These are phyloP conservation scores for Exophiala oligosperma DNA, from an alignment of 2,329 filamentous ascomycete species.

Conservation along the genomic window DNA sequence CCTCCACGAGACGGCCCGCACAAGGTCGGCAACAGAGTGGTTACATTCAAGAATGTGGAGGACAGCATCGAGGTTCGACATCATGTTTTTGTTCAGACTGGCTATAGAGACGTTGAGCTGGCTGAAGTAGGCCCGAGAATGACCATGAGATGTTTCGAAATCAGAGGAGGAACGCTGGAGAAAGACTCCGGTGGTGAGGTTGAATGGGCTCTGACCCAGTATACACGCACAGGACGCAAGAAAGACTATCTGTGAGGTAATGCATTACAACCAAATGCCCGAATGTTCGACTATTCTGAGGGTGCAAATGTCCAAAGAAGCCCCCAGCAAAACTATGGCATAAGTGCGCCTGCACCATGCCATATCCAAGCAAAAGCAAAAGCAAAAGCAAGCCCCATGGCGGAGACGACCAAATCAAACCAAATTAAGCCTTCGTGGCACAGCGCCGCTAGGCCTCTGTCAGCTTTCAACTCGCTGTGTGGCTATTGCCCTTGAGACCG, in stretches of 20 bases:
- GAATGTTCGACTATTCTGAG: too few relatives aligned
- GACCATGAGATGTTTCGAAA: slow-evolving; percentile 97
- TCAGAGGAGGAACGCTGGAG: slow-evolving; percentile 84
- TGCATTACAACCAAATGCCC: too few relatives aligned
- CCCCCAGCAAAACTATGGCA: background rate
- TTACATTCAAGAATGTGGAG: slow-evolving; percentile 93
- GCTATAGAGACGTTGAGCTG: slow-evolving; percentile 84
- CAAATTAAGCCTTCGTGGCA: background rate
- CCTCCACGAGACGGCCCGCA: slow-evolving; percentile 79
- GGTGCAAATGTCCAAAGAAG: too few relatives aligned
- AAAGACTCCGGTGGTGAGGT: slow-evolving; percentile 83
- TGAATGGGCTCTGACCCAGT: slow-evolving; percentile 95
- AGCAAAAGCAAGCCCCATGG: too few relatives aligned
- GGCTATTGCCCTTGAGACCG: too few relatives aligned
- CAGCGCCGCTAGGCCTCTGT: too few relatives aligned
- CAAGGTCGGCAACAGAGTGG: slow-evolving; percentile 82
- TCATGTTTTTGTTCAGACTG: slow-evolving; percentile 91
- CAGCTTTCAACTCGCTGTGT: too few relatives aligned
- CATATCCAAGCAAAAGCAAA: too few relatives aligned
- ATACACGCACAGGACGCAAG: slow-evolving; percentile 89
- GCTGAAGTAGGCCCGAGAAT: slow-evolving; percentile 90
- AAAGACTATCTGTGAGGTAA: slow-evolving; percentile 78
- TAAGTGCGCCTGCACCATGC: background rate
- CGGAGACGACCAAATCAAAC: too few relatives aligned
- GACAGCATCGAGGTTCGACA: slow-evolving; percentile 86